phyloP scores from a whole-genome alignment of 1,284 basidiomycete genomes.

The Neonothopanus nambi region DNA sequence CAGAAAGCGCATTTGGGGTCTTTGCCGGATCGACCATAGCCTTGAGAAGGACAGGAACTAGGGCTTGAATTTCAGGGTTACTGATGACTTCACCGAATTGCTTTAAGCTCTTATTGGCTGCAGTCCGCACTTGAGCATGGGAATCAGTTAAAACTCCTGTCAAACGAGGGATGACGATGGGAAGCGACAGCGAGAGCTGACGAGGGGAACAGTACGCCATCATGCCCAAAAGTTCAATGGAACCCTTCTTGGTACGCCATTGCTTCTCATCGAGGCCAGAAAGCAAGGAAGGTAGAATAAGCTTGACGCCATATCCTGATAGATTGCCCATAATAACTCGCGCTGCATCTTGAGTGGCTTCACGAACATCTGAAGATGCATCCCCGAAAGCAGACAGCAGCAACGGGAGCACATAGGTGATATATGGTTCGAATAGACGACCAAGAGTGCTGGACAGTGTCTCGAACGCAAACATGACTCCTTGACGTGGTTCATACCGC shows the following conservation, averaged over 20 bases:
- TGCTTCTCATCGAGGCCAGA: slow-evolving; percentile 97
- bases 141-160: slow-evolving; percentile 97
- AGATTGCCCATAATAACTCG: slow-evolving; percentile 95
- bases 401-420: slow-evolving; percentile 85
- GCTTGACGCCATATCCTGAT: slow-evolving; percentile 94
- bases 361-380: slow-evolving; percentile 84
- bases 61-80: slow-evolving; percentile 92
- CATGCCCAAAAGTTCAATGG: slow-evolving; percentile 96
- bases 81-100: slow-evolving; percentile 96
- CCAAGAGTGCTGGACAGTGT: slow-evolving; percentile 86
- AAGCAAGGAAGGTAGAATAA: slow-evolving; percentile 89
- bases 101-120: slow-evolving; percentile 95
- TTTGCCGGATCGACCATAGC: slow-evolving; percentile 96
- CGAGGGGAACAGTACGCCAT: slow-evolving; percentile 99
- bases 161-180: slow-evolving; percentile 94
- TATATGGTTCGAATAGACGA: slow-evolving; percentile 93
- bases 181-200: slow-evolving; percentile 93
- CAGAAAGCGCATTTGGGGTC: slow-evolving; percentile 82
- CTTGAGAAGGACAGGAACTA: slow-evolving; percentile 92
- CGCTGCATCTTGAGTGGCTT: slow-evolving; percentile 93
- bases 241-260: slow-evolving; percentile 98
- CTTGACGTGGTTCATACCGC: slow-evolving; percentile 84
- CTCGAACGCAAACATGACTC: slow-evolving; percentile 95
- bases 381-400: slow-evolving; percentile 93
- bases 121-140: slow-evolving; percentile 92